A percentile compares a stretch with the other conserved stretches of the same genome.
phyloP scores from a whole-genome alignment of 257 asterid genomes.

The Ilex aquifolium region DNA sequence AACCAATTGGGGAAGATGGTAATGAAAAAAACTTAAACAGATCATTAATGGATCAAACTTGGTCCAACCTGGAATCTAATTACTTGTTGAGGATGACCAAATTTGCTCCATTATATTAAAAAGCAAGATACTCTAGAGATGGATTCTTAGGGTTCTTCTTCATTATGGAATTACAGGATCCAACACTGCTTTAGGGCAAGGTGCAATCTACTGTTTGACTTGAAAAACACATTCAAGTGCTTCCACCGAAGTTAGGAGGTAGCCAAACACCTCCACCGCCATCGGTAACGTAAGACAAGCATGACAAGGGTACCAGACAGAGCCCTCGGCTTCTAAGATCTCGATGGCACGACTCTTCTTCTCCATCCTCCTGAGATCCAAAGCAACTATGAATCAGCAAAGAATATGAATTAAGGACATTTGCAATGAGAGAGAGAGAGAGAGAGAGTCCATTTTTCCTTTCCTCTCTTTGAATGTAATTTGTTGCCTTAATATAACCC shows the following conservation, averaged over 20 bases:
- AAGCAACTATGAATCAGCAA: neutral
- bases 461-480: no score
- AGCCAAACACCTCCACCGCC: conserved; percentile 70
- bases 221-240: conserved; percentile 16
- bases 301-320: conserved; percentile 75
- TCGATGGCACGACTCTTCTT: conserved; percentile 38
- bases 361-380: conserved; percentile 24
- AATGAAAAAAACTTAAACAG: conserved; percentile 8
- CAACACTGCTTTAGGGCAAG: no score
- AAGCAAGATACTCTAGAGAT: neutral
- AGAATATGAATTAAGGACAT: no score
- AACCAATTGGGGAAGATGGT: conserved; percentile 3
- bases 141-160: neutral
- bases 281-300: conserved; percentile 61
- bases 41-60: conserved; percentile 72
- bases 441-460: no score
- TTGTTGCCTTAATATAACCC: no score
- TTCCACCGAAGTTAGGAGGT: conserved; percentile 55
- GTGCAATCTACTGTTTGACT: no score
- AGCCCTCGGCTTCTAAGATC: conserved; percentile 70
- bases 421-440: no score
- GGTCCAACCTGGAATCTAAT: conserved; percentile 49
- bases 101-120: conserved; percentile 54
- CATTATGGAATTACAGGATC: no score
- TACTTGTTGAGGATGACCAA: conserved; percentile 61